Evolutionary conservation across 345 rosid species (phyloP).

Genomic region (Raphanus raphanistrum): DNA sequence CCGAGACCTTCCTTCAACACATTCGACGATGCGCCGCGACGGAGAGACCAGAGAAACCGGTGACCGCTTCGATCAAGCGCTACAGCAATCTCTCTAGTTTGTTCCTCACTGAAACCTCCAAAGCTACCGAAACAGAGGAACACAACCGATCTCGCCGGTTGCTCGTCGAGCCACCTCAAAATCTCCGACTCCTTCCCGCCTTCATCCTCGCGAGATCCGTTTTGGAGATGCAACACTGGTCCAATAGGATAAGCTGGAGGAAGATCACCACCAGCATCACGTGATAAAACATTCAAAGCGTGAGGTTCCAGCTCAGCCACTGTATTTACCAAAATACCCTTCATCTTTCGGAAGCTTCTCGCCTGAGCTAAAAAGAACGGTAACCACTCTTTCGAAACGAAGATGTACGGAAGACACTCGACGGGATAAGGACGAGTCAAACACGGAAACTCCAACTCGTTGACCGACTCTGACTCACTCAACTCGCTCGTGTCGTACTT

Average conservation of each 20-base stretch:
- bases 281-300: neutral
- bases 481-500: neutral
- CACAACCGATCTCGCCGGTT: neutral
- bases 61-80: neutral
- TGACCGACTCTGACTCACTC: neutral
- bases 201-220: neutral
- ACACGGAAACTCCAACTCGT: neutral
- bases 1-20: neutral
- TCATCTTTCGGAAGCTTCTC: neutral
- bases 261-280: neutral
- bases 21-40: neutral
- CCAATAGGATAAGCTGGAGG: neutral
- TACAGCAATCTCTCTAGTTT: neutral
- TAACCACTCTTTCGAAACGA: neutral
- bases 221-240: neutral
- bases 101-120: neutral
- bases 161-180: neutral
- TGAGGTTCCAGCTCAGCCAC: neutral
- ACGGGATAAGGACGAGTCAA: neutral
- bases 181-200: neutral
- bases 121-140: neutral
- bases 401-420: neutral
- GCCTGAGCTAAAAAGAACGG: neutral
- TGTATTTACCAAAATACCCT: neutral
- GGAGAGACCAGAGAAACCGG: neutral